These are phyloP conservation scores for Cordyceps militaris DNA, from an alignment of 2,329 filamentous ascomycete species.

Conservation along the genomic window DNA sequence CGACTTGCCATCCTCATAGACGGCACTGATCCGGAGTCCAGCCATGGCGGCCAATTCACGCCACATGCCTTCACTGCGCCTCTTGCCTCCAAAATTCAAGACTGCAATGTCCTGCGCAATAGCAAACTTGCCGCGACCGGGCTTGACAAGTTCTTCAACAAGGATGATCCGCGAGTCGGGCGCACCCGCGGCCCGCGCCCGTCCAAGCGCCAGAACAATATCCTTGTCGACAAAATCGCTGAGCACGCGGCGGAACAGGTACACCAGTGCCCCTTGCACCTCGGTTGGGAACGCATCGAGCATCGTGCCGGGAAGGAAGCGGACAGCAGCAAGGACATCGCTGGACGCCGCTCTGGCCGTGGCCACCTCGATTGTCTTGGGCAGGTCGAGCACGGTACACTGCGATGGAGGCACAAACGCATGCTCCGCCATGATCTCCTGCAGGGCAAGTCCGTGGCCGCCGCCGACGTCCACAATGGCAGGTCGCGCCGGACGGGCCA, in stretches of 20 bases:
- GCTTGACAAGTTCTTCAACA: background rate
- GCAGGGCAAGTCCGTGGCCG: background rate
- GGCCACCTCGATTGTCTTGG: background rate
- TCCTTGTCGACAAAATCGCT: constrained; percentile 9
- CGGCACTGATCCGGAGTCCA: background rate
- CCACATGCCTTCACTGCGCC: background rate
- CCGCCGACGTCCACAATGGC: constrained; percentile 9
- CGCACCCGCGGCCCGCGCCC: background rate
- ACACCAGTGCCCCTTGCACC: background rate
- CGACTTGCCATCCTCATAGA: too few species aligned
- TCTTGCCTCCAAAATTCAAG: constrained; percentile 6
- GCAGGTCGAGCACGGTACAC: background rate
- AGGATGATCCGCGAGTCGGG: background rate
- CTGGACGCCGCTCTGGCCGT: background rate
- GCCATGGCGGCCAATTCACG: background rate
- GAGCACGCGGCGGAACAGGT: constrained; percentile 6
- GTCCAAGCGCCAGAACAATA: background rate
- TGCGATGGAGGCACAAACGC: background rate
- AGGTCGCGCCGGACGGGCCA: background rate
- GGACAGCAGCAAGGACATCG: background rate
- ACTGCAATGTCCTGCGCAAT: background rate
- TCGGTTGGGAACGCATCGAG: background rate
- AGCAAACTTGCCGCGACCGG: background rate
- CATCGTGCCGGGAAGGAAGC: background rate
- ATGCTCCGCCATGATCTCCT: constrained; percentile 1